These are phyloP conservation scores for Hypoxylon lienhwacheense DNA, from an alignment of 495 filamentous ascomycete genomes.

Conservation along the genomic window DNA sequence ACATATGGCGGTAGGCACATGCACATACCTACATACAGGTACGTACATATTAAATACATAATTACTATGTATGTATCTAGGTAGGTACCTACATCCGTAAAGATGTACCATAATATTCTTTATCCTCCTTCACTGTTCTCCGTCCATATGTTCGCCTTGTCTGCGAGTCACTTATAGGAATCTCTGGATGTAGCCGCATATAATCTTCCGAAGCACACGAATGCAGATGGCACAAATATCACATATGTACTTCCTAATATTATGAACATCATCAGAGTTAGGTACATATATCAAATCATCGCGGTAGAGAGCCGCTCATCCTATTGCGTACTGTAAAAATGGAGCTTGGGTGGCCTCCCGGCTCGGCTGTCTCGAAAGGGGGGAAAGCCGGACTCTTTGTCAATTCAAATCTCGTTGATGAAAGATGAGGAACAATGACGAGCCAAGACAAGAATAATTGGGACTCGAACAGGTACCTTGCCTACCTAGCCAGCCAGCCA, in stretches of 20 bases:
- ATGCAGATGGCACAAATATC: conserved; percentile 28
- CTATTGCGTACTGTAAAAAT: conserved; percentile 1
- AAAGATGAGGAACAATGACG: conserved; percentile 18
- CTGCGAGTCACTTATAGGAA: conserved; percentile 1
- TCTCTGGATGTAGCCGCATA: not conserved
- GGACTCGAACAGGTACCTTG: conserved; percentile 15
- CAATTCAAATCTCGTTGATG: conserved; percentile 10
- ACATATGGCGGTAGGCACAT: no score
- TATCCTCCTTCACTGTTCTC: not conserved
- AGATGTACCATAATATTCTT: not conserved
- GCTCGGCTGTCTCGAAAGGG: conserved; percentile 15
- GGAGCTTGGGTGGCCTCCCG: conserved; percentile 26
- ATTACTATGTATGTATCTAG: not conserved
- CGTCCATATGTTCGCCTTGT: not conserved
- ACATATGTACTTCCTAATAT: conserved; percentile 17
- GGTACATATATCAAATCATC: conserved; percentile 1
- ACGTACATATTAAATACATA: not conserved
- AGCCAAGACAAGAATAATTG: conserved; percentile 8
- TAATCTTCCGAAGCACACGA: conserved; percentile 22
- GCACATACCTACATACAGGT: not conserved
- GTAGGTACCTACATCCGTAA: not conserved
- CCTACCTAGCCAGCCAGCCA: not conserved
- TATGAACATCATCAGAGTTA: conserved; percentile 26
- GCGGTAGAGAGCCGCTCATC: conserved; percentile 20
- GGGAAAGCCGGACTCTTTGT: conserved; percentile 17